These are phyloP conservation scores for Populus alba DNA, from an alignment of 345 rosid species.

Conservation along the genomic window DNA sequence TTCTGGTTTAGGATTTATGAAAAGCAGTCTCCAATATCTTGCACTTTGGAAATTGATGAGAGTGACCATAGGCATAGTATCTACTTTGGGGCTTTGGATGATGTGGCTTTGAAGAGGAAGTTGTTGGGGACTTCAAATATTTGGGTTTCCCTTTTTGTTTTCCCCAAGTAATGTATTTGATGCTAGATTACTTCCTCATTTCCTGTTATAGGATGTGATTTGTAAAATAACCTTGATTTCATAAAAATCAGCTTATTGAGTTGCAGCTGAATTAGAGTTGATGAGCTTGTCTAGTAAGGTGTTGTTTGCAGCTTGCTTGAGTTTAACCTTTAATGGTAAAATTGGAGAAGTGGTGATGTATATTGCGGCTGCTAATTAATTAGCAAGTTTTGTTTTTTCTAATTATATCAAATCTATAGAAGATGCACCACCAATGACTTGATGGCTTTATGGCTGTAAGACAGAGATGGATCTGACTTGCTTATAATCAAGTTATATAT, in stretches of 20 bases:
- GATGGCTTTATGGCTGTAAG: not conserved
- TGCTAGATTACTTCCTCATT: not conserved
- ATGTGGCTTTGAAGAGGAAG: not conserved
- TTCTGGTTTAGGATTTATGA: too few species aligned
- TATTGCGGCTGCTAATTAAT: not conserved
- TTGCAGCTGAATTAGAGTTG: not conserved
- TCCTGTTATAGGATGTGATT: not conserved
- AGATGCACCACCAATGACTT: not conserved
- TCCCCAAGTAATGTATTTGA: not conserved
- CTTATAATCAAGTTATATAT: not conserved
- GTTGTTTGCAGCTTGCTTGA: not conserved
- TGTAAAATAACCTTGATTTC: not conserved
- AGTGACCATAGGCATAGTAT: not conserved
- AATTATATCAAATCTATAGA: not conserved
- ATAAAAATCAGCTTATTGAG: not conserved
- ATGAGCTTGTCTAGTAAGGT: not conserved
- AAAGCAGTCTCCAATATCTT: not conserved
- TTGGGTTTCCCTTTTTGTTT: not conserved
- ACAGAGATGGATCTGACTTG: not conserved
- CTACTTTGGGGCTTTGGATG: not conserved
- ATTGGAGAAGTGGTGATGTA: not conserved
- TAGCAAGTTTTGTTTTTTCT: not conserved
- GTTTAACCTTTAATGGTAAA: not conserved
- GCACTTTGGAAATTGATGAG: not conserved
- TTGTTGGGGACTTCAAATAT: not conserved